Evolutionary conservation across 2,329 filamentous ascomycete genomes (phyloP).

Genomic region (Colletotrichum costaricense): DNA sequence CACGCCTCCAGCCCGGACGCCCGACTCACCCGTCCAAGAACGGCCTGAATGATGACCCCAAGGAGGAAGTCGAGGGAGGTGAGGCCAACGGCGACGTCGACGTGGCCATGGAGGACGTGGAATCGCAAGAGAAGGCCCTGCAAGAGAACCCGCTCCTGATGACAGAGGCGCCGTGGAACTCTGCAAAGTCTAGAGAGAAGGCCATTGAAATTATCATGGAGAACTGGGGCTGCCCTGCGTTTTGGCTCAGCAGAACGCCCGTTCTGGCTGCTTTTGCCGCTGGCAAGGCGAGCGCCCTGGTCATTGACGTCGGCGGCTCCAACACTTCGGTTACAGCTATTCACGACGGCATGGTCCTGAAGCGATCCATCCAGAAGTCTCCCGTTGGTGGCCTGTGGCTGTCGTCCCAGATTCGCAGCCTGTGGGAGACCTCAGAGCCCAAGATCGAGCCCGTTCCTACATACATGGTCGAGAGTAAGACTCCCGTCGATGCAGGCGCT

Average conservation of each 20-base stretch:
- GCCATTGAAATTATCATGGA: conserved; percentile 97
- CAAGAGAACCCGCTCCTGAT: conserved; percentile 91
- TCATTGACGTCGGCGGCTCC: conserved; percentile 90
- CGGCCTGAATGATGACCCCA: conserved; percentile 77
- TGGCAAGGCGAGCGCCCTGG: conserved; percentile 91
- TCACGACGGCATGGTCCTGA: conserved; percentile 93
- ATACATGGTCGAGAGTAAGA: conserved; percentile 89
- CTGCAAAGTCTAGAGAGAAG: conserved; percentile 88
- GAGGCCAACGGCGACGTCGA: conserved; percentile 72
- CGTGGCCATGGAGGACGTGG: conserved; percentile 66
- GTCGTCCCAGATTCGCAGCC: conserved; percentile 84
- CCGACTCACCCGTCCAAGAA: conserved; percentile 79
- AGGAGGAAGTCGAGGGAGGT: conserved; percentile 68
- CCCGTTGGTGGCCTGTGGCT: conserved; percentile 90
- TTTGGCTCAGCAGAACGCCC: conserved; percentile 90
- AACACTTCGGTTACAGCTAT: conserved; percentile 91
- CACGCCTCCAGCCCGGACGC: conserved; percentile 83
- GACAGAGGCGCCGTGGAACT: conserved; percentile 95
- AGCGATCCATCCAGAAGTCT: conserved; percentile 88
- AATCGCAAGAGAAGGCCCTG: conserved; percentile 78
- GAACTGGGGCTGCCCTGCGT: conserved; percentile 93
- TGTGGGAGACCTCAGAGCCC: conserved; percentile 78
- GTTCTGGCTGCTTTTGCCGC: conserved; percentile 92
- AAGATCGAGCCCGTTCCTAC: conserved; percentile 82
- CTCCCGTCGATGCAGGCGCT: conserved; percentile 85